Evolutionary conservation across 2,329 filamentous ascomycete genomes (phyloP).

Genomic region (Clonostachys byssicola): DNA sequence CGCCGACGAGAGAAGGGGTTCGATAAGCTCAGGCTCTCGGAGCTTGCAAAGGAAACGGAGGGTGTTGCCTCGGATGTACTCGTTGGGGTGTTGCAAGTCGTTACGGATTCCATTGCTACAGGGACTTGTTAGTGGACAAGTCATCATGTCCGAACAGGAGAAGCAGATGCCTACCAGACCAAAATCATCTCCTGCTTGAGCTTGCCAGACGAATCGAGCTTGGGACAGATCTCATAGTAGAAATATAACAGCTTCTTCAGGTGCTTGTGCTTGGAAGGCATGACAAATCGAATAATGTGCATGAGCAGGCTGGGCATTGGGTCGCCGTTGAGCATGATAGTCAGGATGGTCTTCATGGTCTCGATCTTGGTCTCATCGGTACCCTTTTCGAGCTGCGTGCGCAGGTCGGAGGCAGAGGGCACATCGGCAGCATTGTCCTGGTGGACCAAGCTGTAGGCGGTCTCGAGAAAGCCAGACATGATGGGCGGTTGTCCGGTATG

Average conservation of each 20-base stretch:
- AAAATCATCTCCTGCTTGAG: constrained; percentile 99
- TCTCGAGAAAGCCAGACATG: constrained; percentile 95
- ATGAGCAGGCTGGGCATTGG: constrained; percentile 93
- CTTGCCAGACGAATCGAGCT: constrained; percentile 87
- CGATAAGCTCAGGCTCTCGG: constrained; percentile 90
- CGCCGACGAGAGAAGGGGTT: constrained; percentile 89
- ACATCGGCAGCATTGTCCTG: constrained; percentile 96
- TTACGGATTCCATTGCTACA: constrained; percentile 93
- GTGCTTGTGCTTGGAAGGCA: constrained; percentile 95
- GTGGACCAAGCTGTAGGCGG: constrained; percentile 94
- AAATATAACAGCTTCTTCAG: constrained; percentile 99
- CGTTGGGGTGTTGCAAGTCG: constrained; percentile 94
- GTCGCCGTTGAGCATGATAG: constrained; percentile 97
- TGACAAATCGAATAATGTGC: constrained; percentile 99
- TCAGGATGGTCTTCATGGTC: constrained; percentile 94
- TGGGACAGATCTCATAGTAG: constrained; percentile 98
- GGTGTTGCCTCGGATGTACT: constrained; percentile 98
- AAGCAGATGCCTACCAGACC: constrained; percentile 66
- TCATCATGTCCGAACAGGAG: neutral
- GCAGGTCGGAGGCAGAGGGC: constrained; percentile 85
- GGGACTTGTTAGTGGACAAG: neutral
- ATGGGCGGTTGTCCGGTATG: constrained; percentile 9
- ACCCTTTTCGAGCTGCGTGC: constrained; percentile 89
- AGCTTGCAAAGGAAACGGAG: constrained; percentile 96
- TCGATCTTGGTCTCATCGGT: constrained; percentile 90